Evolutionary conservation across 2,329 filamentous ascomycete species (phyloP).

Genomic region (Pseudopyricularia cyperi): DNA sequence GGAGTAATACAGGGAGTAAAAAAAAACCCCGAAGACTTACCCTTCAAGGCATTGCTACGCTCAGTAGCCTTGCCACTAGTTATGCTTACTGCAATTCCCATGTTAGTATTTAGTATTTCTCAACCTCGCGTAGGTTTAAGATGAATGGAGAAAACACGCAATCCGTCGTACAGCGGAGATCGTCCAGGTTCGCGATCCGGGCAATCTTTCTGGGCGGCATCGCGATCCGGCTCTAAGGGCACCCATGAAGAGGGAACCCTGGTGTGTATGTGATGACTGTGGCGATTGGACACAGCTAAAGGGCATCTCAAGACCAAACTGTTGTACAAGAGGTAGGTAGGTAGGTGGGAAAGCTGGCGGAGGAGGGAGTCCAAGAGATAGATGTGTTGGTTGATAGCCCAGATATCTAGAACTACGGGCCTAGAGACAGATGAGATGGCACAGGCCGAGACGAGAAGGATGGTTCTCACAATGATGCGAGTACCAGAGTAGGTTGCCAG

Average conservation of each 20-base stretch:
- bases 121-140: not conserved
- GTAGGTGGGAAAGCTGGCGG: no score
- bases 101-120: not conserved
- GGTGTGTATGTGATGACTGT: no score
- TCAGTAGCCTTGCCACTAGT: slow-evolving; percentile 8
- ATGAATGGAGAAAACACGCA: not conserved
- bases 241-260: not conserved
- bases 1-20: not conserved
- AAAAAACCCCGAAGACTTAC: slow-evolving; percentile 1
- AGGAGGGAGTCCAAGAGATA: no score
- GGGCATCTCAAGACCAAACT: no score
- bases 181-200: not conserved
- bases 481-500: no score
- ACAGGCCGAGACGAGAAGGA: no score
- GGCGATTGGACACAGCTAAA: no score
- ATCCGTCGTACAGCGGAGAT: not conserved
- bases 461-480: no score
- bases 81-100: slow-evolving; percentile 7
- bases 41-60: slow-evolving; percentile 9
- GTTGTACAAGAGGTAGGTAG: no score
- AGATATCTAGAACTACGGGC: no score
- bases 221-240: not conserved
- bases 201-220: slow-evolving; percentile 1
- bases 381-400: no score
- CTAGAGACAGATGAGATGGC: no score